phyloP scores from a whole-genome alignment of 1,139 yeast species.

The Saccharomycopsis phalli region DNA sequence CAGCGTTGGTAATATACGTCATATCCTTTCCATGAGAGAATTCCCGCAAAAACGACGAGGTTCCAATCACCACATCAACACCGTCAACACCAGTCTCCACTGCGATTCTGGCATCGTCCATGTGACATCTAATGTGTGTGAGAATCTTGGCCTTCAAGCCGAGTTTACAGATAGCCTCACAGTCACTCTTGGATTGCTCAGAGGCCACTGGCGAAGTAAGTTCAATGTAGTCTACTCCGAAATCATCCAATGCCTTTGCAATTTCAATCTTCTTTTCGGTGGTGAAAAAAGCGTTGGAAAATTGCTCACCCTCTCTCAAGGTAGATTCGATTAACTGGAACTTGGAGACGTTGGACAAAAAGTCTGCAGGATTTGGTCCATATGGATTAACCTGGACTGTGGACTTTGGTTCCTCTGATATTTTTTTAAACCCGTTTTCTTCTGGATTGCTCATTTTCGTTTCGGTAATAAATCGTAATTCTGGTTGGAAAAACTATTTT shows the following conservation, averaged over 20 bases:
- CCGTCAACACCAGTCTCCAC: conserved; percentile 99
- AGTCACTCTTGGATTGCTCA: conserved; percentile 85
- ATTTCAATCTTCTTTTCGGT: conserved; percentile 96
- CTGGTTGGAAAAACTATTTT: too few relatives aligned
- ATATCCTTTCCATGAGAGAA: conserved; percentile 97
- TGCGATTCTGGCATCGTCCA: conserved; percentile 97
- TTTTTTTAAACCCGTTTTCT: conserved; percentile 36
- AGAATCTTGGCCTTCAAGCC: conserved; percentile 93
- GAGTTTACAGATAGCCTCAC: conserved; percentile 96
- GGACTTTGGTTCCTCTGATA: conserved; percentile 36
- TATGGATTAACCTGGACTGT: conserved; percentile 56
- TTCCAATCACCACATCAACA: conserved; percentile 97
- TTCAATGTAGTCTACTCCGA: conserved; percentile 97
- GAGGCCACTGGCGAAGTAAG: conserved; percentile 96
- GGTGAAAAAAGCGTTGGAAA: conserved; percentile 91
- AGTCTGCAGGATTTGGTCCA: conserved; percentile 94
- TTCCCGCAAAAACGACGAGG: conserved; percentile 90
- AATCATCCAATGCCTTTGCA: conserved; percentile 94
- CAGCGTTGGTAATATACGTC: conserved; percentile 95
- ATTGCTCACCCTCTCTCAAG: conserved; percentile 96
- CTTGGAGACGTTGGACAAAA: conserved; percentile 76
- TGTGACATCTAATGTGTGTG: conserved; percentile 90
- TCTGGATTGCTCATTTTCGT: conserved; percentile 15
- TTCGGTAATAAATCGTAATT: too few relatives aligned
- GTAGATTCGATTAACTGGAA: conserved; percentile 94